Evolutionary conservation across 129 eudicot genomes (phyloP).

Genomic region (Flaveria linearis): DNA sequence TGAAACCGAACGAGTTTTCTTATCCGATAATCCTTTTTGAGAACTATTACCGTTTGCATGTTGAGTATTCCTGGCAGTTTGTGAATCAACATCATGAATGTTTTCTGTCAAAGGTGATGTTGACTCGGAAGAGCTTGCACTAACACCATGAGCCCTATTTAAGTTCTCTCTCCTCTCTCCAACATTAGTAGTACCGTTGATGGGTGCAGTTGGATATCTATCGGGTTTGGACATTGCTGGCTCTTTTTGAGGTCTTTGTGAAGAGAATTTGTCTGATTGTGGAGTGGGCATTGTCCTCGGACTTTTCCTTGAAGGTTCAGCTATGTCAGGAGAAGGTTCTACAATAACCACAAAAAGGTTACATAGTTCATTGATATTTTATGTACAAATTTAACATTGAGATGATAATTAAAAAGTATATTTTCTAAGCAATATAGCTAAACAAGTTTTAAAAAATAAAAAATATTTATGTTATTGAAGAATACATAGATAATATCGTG

Average conservation of each 20-base stretch:
- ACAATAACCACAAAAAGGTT: slow-evolving; percentile 7
- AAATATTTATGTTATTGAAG: not conserved
- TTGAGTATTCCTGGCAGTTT: slow-evolving; percentile 31
- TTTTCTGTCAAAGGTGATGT: slow-evolving; percentile 53
- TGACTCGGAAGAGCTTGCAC: slow-evolving; percentile 49
- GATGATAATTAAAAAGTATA: too few species aligned
- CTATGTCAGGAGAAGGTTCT: slow-evolving; percentile 45
- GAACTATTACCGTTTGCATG: slow-evolving; percentile 31
- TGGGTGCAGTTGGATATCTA: slow-evolving; percentile 22
- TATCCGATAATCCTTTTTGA: slow-evolving; percentile 27
- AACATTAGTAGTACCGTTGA: slow-evolving; percentile 24
- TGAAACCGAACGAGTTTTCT: slow-evolving; percentile 18
- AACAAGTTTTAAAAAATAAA: not conserved
- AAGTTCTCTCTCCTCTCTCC: slow-evolving; percentile 26
- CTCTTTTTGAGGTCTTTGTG: slow-evolving; percentile 16
- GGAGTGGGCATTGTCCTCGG: slow-evolving; percentile 15
- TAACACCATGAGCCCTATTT: slow-evolving; percentile 38
- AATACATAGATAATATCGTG: not conserved
- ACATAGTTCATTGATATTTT: too few species aligned
- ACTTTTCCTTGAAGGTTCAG: slow-evolving; percentile 32
- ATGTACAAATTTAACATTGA: too few species aligned
- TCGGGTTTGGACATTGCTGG: slow-evolving; percentile 29
- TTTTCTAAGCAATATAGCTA: not conserved
- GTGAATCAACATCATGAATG: slow-evolving; percentile 42
- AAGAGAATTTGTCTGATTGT: slow-evolving; percentile 29